phyloP scores from a whole-genome alignment of 2,329 filamentous ascomycete genomes.

The Teratosphaeriaceae sp. region DNA sequence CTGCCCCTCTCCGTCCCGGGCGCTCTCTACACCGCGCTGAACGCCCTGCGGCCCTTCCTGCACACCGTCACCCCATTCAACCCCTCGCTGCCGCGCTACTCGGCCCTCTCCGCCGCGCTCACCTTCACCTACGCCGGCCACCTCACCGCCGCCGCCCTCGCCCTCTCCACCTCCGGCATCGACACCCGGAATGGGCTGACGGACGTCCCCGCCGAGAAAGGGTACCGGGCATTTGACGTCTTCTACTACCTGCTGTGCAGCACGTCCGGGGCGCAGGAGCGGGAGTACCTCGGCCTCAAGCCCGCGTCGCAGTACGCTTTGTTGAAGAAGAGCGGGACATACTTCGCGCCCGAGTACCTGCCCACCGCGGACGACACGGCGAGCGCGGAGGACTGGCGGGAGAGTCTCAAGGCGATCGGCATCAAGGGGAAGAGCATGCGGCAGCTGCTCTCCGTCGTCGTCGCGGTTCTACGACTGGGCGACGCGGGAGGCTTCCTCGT shows the following conservation, averaged over 20 bases:
- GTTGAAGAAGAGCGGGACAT: constrained; percentile 77
- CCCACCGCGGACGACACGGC: constrained; percentile 90
- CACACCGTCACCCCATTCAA: constrained; percentile 84
- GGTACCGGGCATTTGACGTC: constrained; percentile 90
- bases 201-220: constrained; percentile 68
- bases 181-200: constrained; percentile 76
- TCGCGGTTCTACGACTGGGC: constrained; percentile 83
- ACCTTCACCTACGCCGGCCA: constrained; percentile 76
- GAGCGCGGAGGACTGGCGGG: constrained; percentile 85
- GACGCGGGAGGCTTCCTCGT: constrained; percentile 80
- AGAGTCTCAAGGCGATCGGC: constrained; percentile 81
- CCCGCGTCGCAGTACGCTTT: constrained; percentile 69
- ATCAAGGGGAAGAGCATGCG: constrained; percentile 82
- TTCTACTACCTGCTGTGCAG: constrained; percentile 95
- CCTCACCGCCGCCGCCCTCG: constrained; percentile 66
- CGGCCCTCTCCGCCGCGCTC: constrained; percentile 72
- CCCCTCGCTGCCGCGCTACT: constrained; percentile 73
- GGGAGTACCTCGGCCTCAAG: constrained; percentile 80
- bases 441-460: constrained; percentile 77
- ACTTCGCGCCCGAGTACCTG: constrained; percentile 77
- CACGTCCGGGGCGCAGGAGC: constrained; percentile 81
- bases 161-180: constrained; percentile 80
- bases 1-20: constrained; percentile 74
- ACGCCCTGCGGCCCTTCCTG: constrained; percentile 78
- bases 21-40: constrained; percentile 68